Conservation (phyloP, 108 stramenopile genomes). For the Skeletonema menzelii region DNA sequence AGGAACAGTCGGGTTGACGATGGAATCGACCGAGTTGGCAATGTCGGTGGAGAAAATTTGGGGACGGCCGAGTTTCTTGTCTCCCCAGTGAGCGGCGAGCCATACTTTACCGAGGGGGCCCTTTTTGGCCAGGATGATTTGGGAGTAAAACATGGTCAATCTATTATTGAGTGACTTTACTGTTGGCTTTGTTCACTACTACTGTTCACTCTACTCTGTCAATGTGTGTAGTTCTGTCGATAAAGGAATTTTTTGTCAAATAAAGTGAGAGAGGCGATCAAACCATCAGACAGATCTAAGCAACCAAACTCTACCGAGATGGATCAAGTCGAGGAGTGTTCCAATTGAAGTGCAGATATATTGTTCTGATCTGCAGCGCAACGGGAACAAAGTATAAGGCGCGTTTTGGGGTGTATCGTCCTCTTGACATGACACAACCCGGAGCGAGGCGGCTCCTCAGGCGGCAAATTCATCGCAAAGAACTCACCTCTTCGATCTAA, state of each 20-base stretch:
- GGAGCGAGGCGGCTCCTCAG: background rate
- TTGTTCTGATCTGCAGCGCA: too few relatives aligned
- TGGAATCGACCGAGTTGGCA: constrained; percentile 88
- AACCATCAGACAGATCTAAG: background rate
- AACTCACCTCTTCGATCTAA: background rate
- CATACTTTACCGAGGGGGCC: constrained; percentile 99
- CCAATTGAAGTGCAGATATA: background rate
- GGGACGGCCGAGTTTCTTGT: constrained; percentile 95
- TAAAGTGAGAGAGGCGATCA: background rate
- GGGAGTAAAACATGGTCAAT: constrained; percentile 99
- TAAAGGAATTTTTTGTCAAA: background rate
- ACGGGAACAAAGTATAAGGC: background rate
- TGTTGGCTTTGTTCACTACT: background rate
- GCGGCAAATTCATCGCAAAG: background rate
- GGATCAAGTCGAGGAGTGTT: background rate
- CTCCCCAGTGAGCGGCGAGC: constrained; percentile 98
- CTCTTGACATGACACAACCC: background rate
- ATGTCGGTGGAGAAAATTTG: constrained; percentile 98
- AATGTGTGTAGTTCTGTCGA: background rate
- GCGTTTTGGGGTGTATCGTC: background rate
- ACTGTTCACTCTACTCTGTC: background rate
- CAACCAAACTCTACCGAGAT: background rate
- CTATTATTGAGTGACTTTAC: too few relatives aligned
- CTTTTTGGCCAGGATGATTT: constrained; percentile 97
- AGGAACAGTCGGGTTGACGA: constrained; percentile 94